These are phyloP conservation scores for Coemansia linderi DNA, from an alignment of 371 early-diverging fungal species.

Conservation along the genomic window DNA sequence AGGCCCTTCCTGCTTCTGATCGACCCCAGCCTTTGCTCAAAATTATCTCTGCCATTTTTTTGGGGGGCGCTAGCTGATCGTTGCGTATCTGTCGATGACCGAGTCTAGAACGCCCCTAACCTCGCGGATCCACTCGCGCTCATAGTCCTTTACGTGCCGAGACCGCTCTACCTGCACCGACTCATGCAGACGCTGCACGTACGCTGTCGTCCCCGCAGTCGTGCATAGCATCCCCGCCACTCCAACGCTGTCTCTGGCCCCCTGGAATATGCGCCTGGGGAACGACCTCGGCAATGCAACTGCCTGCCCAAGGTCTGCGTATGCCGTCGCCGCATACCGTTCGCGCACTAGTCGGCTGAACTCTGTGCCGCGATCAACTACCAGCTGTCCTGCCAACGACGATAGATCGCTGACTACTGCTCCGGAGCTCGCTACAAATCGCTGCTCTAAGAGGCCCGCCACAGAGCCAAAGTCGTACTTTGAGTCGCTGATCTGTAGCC, in stretches of 20 bases:
- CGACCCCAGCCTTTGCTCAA: background rate
- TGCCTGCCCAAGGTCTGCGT: background rate
- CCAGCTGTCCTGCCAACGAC: constrained; percentile 23
- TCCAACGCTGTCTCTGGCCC: background rate
- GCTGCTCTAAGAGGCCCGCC: background rate
- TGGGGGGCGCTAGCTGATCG: background rate
- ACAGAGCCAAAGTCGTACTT: background rate
- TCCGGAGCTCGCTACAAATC: constrained; percentile 28
- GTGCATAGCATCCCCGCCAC: constrained; percentile 46
- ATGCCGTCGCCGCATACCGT: constrained; percentile 9
- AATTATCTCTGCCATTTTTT: background rate
- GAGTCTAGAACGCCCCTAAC: constrained; percentile 22
- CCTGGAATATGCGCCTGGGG: constrained; percentile 14
- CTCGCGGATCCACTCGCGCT: constrained; percentile 44
- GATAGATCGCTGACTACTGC: constrained; percentile 3
- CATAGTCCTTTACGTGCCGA: constrained; percentile 41
- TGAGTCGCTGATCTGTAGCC: constrained; percentile 6
- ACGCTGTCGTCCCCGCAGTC: constrained; percentile 14
- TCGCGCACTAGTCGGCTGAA: constrained; percentile 18
- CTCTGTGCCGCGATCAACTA: constrained; percentile 36
- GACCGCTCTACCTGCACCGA: constrained; percentile 22
- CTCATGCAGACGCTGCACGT: constrained; percentile 32
- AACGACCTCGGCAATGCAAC: constrained; percentile 26
- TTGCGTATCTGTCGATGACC: constrained; percentile 36
- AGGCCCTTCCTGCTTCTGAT: background rate